phyloP scores from a whole-genome alignment of 2,329 filamentous ascomycete genomes.

The Sporothrix brunneoviolacea region DNA sequence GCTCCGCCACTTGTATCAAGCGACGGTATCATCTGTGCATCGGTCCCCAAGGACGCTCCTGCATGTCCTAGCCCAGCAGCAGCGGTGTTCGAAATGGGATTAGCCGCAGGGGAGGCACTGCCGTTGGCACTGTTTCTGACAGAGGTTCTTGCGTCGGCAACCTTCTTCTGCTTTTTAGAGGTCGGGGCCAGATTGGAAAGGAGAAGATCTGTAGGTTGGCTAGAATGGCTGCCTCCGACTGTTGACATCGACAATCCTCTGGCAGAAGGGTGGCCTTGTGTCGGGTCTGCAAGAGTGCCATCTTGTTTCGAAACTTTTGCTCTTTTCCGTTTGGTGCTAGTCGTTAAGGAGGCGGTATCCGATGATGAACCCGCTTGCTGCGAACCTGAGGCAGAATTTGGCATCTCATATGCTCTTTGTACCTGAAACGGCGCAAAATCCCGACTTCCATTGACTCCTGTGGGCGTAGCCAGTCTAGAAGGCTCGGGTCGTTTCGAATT shows the following conservation, averaged over 20 bases:
- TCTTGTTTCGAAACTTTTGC: conserved; percentile 17
- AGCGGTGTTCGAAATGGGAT: neutral
- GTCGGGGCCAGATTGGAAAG: conserved; percentile 18
- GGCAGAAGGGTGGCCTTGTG: neutral
- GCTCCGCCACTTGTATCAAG: conserved; percentile 4
- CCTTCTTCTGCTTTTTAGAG: conserved; percentile 34
- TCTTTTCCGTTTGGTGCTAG: conserved; percentile 28
- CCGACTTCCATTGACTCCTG: conserved; percentile 22
- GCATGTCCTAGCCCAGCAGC: neutral
- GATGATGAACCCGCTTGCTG: conserved; percentile 1
- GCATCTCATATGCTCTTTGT: neutral
- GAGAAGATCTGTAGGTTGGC: conserved; percentile 16
- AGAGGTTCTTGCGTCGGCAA: conserved; percentile 23
- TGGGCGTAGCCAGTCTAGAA: neutral
- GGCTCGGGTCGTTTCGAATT: conserved; percentile 28
- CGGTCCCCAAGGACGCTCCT: neutral
- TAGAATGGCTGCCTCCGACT: neutral
- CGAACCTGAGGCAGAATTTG: neutral
- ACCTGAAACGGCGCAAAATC: neutral
- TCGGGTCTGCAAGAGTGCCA: neutral
- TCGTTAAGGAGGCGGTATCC: neutral
- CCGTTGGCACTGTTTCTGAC: conserved; percentile 19
- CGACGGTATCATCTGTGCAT: conserved; percentile 12
- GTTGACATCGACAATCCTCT: neutral
- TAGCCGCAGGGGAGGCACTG: conserved; percentile 8